Base-by-base conservation (phyloP, 495 filamentous ascomycete species). In the Tuber calosporum region DNA sequence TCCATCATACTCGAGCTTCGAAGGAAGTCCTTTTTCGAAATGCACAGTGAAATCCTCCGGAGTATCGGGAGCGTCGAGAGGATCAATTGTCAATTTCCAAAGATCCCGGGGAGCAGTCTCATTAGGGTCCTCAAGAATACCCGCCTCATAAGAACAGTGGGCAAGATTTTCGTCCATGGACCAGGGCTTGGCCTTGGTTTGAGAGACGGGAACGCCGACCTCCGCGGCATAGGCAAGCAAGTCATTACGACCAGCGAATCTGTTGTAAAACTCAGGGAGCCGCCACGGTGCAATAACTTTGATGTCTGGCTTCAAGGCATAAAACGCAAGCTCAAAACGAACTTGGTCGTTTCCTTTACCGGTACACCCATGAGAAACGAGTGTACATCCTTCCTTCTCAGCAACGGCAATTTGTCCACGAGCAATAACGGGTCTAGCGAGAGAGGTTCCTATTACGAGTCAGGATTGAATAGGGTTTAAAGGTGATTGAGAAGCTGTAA, bases 271-370 rank as follows among this genome's bases (percentile, higher is more conserved):
- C 80, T 89, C 87, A 68, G 91, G 90, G 68, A 92, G 85, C 75
- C 94, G 85, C 93, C 94, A 97, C 41, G 93, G 94, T 67, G 93
- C 92, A 82, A 96, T 92, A 84, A 96, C 87, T 84, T 93, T 91
- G 84, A 94, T 91, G 67, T 84, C 83, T 72, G 91, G 92, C 83
- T 93, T 86, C 76, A 90, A 84, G 72, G 91, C 90, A 81, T 84
- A 82, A 75, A 91, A 93, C 45, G 88, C 90, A 73, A 93, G 86
- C 81, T 93, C 91, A 85, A 96, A 95, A 80, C 93, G 89, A 73
- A 96, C 91, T 83, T 93, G 90, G 82, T 94, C 91, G 80, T 94
- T 93, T 77, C 92, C 93, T 84, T 94, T 93, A 75, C 92, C 91
- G 37, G 92, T 94, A 85, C 90, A 93, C 73, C 92, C 92, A 85